Percentiles rank a stretch among this genome's conserved stretches.
phyloP scores from a whole-genome alignment of 1,284 basidiomycete genomes.

The Somion occarium region DNA sequence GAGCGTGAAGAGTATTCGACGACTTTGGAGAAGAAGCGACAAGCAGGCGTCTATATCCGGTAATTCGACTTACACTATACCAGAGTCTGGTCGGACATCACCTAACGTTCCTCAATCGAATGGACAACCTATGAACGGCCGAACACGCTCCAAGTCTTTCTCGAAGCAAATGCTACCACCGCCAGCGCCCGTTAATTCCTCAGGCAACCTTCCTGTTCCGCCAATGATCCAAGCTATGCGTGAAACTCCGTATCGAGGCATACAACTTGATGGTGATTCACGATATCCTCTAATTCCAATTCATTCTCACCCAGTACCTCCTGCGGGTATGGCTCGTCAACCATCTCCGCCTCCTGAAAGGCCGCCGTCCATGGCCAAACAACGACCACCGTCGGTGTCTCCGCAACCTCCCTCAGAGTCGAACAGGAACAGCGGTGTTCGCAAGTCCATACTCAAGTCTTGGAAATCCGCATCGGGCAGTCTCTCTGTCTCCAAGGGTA shows the following conservation, averaged over 20 bases:
- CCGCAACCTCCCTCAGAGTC: constrained; percentile 18
- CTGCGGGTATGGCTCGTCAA: constrained; percentile 7
- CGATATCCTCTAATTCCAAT: constrained; percentile 47
- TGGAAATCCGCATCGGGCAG: constrained; percentile 42
- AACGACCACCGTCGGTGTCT: constrained; percentile 15
- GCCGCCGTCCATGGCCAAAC: constrained; percentile 13
- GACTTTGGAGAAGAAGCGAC: constrained; percentile 69
- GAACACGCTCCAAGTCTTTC: constrained; percentile 18
- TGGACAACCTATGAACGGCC: constrained; percentile 13
- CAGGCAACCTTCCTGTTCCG: constrained; percentile 7
- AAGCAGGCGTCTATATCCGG: constrained; percentile 37
- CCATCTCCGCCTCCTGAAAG: constrained; percentile 12
- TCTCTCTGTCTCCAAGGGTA: constrained; percentile 18
- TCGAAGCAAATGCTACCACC: constrained; percentile 21
- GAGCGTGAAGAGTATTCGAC: constrained; percentile 66
- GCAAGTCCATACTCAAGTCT: constrained; percentile 69
- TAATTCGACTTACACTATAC: constrained; percentile 15
- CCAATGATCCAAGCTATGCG: constrained; percentile 13
- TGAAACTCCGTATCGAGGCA: constrained; percentile 14
- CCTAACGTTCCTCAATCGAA: constrained; percentile 27
- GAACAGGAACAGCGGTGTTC: constrained; percentile 29
- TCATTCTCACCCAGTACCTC: constrained; percentile 17
- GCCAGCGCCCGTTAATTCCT: constrained; percentile 13
- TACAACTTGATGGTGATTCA: constrained; percentile 55
- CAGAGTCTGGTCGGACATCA: constrained; percentile 24